These are phyloP conservation scores for Hypoxylon rubiginosum DNA, from an alignment of 2,329 filamentous ascomycete species.

Conservation along the genomic window DNA sequence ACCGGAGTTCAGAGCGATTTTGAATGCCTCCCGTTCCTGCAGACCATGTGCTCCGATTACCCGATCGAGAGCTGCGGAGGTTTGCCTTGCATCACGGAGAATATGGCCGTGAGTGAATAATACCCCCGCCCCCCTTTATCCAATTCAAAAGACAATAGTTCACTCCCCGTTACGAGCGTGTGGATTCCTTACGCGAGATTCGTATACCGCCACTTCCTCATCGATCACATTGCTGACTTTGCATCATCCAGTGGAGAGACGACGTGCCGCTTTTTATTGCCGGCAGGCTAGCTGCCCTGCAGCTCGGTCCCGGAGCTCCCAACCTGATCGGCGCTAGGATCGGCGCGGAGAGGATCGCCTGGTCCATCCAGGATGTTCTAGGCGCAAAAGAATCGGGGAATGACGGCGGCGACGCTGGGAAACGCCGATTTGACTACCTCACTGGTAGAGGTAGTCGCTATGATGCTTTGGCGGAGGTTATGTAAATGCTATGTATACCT, in stretches of 20 bases:
- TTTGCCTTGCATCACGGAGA: constrained; percentile 79
- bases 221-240: constrained; percentile 12
- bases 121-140: not conserved
- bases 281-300: constrained; percentile 75
- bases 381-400: constrained; percentile 49
- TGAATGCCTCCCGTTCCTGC: constrained; percentile 69
- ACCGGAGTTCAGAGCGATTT: constrained; percentile 79
- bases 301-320: constrained; percentile 78
- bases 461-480: constrained; percentile 46
- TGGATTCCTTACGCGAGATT: too few relatives aligned
- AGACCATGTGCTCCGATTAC: constrained; percentile 68
- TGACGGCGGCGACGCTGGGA: constrained; percentile 32
- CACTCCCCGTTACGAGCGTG: too few relatives aligned
- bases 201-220: too few relatives aligned
- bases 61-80: constrained; percentile 75
- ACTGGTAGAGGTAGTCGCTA: constrained; percentile 59
- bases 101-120: constrained; percentile 66
- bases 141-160: too few relatives aligned
- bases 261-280: constrained; percentile 81
- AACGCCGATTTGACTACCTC: constrained; percentile 51
- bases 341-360: constrained; percentile 80
- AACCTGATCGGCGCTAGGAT: constrained; percentile 81
- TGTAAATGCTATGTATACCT: constrained; percentile 2
- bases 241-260: constrained; percentile 68
- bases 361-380: constrained; percentile 74